Conservation (phyloP, 176 grass and related monocot species). For the Juncus inflexus region DNA sequence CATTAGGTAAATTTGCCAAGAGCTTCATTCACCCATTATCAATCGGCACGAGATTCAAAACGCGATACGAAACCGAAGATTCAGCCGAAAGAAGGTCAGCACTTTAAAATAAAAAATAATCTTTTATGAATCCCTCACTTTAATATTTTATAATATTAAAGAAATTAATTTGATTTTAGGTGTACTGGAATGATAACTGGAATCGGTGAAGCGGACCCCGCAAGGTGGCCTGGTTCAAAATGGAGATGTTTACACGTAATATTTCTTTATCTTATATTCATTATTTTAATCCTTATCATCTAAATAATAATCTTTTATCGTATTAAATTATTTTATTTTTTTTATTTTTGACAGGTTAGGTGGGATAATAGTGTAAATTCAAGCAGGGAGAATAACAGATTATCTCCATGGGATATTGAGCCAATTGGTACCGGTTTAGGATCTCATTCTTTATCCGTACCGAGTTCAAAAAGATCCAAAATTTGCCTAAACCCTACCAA, state of each 20-base stretch:
- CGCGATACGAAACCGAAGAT: constrained; percentile 67
- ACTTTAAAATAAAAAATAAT: constrained; percentile 6
- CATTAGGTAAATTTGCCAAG: constrained; percentile 59
- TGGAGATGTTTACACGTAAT: constrained; percentile 89
- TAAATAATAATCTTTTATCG: not conserved
- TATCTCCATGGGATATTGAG: constrained; percentile 93
- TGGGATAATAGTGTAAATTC: constrained; percentile 62
- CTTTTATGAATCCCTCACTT: not conserved
- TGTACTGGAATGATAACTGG: constrained; percentile 70
- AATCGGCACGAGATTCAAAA: constrained; percentile 73
- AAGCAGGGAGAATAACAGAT: constrained; percentile 50
- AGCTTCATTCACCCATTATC: constrained; percentile 52
- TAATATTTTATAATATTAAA: constrained; percentile 4
- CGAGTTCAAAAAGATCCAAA: constrained; percentile 66
- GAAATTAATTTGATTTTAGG: constrained; percentile 33
- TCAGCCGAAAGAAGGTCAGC: constrained; percentile 68
- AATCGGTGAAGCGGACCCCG: constrained; percentile 67
- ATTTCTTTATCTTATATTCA: constrained; percentile 16
- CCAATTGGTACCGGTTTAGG: constrained; percentile 41
- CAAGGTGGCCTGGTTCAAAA: constrained; percentile 85
- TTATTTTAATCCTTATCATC: not conserved
- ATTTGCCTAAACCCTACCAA: constrained; percentile 42
- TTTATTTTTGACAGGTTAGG: constrained; percentile 44
- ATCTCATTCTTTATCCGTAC: constrained; percentile 34
- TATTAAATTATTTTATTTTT: constrained; percentile 19